phyloP scores from a whole-genome alignment of 2,329 filamentous ascomycete species.

The Cercospora sp. region DNA sequence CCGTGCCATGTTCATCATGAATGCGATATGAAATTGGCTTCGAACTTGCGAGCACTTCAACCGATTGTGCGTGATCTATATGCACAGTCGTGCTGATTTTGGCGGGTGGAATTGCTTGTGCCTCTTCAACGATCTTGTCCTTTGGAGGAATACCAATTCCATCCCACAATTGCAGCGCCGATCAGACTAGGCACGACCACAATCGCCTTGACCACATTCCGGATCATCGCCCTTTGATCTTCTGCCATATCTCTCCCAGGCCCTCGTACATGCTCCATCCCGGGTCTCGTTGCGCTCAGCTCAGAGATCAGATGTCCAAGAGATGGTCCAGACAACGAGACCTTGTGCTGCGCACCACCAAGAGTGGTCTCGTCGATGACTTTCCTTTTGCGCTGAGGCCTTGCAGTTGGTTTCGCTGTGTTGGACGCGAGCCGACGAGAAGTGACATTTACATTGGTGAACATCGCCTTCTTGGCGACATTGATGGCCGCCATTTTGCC shows the following conservation, averaged over 20 bases:
- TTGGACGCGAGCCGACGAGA: not conserved
- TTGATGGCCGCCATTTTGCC: not conserved
- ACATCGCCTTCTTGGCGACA: not conserved
- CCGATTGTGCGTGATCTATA: not conserved
- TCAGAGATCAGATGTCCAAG: constrained; percentile 36
- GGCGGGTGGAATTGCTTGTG: not conserved
- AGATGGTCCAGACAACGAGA: constrained; percentile 34
- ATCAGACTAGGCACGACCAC: constrained; percentile 15
- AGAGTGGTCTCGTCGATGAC: constrained; percentile 25
- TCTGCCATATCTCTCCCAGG: constrained; percentile 34
- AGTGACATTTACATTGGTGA: not conserved
- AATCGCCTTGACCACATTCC: constrained; percentile 16
- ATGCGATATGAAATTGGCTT: not conserved
- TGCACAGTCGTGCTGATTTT: not conserved
- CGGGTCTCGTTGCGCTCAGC: constrained; percentile 34
- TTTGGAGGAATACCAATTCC: not conserved
- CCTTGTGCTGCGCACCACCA: constrained; percentile 32
- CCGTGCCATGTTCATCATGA: not conserved
- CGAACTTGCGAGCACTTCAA: not conserved
- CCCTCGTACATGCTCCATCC: constrained; percentile 32
- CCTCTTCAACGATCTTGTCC: not conserved
- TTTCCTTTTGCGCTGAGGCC: not conserved
- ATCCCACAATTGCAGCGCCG: constrained; percentile 13
- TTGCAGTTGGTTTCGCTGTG: not conserved
- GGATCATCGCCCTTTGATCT: constrained; percentile 24